Evolutionary conservation across 768 basidiomycete species (phyloP).

Genomic region (Cyclocybe aegerita): DNA sequence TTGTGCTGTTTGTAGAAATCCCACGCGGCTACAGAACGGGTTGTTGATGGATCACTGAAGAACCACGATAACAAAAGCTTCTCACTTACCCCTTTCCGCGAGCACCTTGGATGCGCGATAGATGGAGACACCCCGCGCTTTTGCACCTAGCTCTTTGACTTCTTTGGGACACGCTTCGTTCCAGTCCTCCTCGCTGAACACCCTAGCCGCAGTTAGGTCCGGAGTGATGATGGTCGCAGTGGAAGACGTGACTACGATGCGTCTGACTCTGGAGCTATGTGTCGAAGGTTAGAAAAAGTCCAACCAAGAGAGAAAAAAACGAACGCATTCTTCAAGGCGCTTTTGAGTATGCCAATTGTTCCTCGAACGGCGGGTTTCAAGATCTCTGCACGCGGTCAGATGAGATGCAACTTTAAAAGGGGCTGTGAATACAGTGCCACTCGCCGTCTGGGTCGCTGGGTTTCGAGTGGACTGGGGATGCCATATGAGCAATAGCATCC

Average conservation of each 20-base stretch:
- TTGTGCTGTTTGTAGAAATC: constrained; percentile 41
- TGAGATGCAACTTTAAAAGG: no score
- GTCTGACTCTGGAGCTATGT: constrained; percentile 52
- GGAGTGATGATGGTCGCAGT: constrained; percentile 40
- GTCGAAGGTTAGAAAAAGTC: background rate
- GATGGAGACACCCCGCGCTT: constrained; percentile 34
- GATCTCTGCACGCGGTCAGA: constrained; percentile 47
- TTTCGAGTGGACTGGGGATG: constrained; percentile 57
- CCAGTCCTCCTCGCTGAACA: constrained; percentile 58
- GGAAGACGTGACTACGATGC: constrained; percentile 69
- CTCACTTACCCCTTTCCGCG: constrained; percentile 56
- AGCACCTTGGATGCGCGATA: constrained; percentile 65
- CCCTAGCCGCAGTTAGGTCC: constrained; percentile 18
- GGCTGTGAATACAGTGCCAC: background rate
- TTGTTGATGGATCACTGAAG: no score
- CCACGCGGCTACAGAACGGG: constrained; percentile 35
- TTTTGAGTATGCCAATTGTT: constrained; percentile 61
- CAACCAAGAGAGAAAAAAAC: background rate
- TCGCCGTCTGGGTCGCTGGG: constrained; percentile 43
- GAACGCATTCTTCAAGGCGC: constrained; percentile 53
- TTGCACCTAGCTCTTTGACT: constrained; percentile 46
- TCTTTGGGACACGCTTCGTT: constrained; percentile 45
- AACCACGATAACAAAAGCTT: no score
- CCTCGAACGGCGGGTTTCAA: constrained; percentile 67
- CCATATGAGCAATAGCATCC: constrained; percentile 69